A percentile compares a stretch with the other conserved stretches of the same genome.
Conservation (phyloP, 495 filamentous ascomycete genomes). For the Penicillium samsonianum region DNA sequence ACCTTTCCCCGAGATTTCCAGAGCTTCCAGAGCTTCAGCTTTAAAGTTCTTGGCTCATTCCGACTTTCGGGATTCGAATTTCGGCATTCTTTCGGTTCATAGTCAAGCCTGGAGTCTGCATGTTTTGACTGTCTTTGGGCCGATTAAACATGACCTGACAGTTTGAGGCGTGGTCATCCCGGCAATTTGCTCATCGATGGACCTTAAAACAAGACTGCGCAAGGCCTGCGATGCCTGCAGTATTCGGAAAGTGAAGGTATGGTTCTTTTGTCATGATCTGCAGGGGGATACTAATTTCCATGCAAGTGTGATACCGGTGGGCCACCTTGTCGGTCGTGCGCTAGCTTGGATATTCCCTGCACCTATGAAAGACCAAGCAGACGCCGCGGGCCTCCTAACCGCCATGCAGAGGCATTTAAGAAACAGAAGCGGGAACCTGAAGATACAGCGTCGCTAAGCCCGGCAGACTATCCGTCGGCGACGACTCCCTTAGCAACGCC, state of each 20-base stretch:
- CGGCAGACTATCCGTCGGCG: constrained; percentile 26
- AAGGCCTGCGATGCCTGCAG: constrained; percentile 87
- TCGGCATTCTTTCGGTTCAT: background rate
- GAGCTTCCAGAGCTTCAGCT: background rate
- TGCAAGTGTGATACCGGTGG: constrained; percentile 75
- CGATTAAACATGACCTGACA: constrained; percentile 23
- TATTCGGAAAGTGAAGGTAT: constrained; percentile 81
- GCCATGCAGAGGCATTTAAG: constrained; percentile 81
- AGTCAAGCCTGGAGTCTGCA: background rate
- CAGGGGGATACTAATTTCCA: constrained; percentile 15
- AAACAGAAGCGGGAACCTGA: constrained; percentile 56
- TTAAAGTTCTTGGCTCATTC: background rate
- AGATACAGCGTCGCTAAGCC: constrained; percentile 31
- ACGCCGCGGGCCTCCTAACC: constrained; percentile 81
- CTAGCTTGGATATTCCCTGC: constrained; percentile 77
- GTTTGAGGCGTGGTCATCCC: constrained; percentile 29
- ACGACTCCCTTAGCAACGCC: constrained; percentile 26
- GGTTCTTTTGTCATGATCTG: constrained; percentile 14
- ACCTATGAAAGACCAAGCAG: constrained; percentile 78
- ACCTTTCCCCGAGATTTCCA: background rate
- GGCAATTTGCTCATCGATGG: constrained; percentile 35
- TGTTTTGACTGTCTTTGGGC: background rate
- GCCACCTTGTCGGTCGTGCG: constrained; percentile 79
- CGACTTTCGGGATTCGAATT: background rate
- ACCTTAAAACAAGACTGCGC: constrained; percentile 57